Base-by-base conservation (phyloP, 2,329 filamentous ascomycete species). In the Nemania sp. region DNA sequence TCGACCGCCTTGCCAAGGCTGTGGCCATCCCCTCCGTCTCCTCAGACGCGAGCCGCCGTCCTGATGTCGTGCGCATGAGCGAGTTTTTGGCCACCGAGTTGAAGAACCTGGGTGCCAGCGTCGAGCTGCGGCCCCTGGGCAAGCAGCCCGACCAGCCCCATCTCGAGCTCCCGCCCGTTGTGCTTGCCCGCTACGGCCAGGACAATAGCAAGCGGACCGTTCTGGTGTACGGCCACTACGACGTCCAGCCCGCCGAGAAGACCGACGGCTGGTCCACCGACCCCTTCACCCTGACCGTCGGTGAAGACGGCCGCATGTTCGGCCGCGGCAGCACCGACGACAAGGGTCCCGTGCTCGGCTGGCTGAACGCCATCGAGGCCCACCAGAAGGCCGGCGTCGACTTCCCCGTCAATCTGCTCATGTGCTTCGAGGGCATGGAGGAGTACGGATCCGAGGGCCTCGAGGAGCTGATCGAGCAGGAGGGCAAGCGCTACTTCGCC, bases 361-460 rank as follows among this genome's bases (percentile, higher is more conserved):
- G 95, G 95, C 78, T 99, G 69, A 99, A 99, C 75, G 93, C 93
- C 68, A 98, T 99, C 67, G 93, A 99, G 79, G 93, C 95, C 43
- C 95, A 99, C 81, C 89, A 97, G 78, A 95, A 96, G 82, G 92
- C 93, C 37, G 91, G 91, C 59, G 82, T 98, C 47, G 94, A 97
- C 53, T 92, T 99, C 75, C 95, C 95, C 9, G 95, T 99, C 73
- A 99, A 99, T 80, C 83, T 99, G 67, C 86, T 99, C 66, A 98
- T 97, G 91, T 99, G 95, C 83, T 98, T 99, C 71, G 95, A 99
- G 83, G 95, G 95, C 50, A 99, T 99, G 95, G 95, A 99, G 80
- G 95, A 99, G 81, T 97, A 96, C 75, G 95, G 95, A 52, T 97
- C 93, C 0, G 94, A 98, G 75, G 95, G 95, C 39, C 84, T 99